Percentiles rank a stretch among this genome's conserved stretches.
Evolutionary conservation across 1,284 basidiomycete genomes (phyloP).

Genomic region (Stereum hirsutum): DNA sequence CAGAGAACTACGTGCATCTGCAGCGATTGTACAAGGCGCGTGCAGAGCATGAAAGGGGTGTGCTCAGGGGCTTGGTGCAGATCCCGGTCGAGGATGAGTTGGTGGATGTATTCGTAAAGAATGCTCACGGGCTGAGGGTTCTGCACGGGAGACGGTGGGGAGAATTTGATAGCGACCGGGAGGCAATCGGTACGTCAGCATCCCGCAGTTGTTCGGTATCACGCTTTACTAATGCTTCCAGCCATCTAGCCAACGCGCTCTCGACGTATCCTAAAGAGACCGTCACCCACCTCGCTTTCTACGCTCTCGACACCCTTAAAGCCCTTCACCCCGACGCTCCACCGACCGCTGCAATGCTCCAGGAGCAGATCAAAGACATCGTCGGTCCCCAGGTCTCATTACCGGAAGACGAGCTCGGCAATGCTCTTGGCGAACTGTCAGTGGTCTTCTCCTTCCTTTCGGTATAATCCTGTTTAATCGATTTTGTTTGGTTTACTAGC

Average conservation of each 20-base stretch:
- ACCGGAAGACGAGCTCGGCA: constrained; percentile 50
- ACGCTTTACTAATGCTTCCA: constrained; percentile 1
- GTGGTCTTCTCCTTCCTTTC: constrained; percentile 18
- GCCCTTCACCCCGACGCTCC: constrained; percentile 24
- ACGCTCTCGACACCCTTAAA: constrained; percentile 39
- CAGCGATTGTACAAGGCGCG: constrained; percentile 71
- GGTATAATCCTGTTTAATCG: too few species aligned
- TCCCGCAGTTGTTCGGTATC: background rate
- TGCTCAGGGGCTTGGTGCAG: constrained; percentile 21
- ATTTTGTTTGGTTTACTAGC: constrained; percentile 25
- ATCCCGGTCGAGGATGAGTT: constrained; percentile 39
- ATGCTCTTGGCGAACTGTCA: constrained; percentile 76
- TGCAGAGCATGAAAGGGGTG: constrained; percentile 60
- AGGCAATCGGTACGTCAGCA: constrained; percentile 44
- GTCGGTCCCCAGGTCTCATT: constrained; percentile 33
- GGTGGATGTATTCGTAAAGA: constrained; percentile 85
- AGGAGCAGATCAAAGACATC: constrained; percentile 20
- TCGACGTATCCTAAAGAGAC: constrained; percentile 37
- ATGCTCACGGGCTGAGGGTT: constrained; percentile 76
- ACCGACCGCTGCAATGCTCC: constrained; percentile 26
- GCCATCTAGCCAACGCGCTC: constrained; percentile 14
- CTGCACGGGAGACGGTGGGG: constrained; percentile 67
- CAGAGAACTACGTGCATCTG: constrained; percentile 71
- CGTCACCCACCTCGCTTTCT: constrained; percentile 58
- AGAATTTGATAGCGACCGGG: constrained; percentile 42